A percentile compares a stretch with the other conserved stretches of the same genome.
These are phyloP conservation scores for Eucalyptus pauciflora DNA, from an alignment of 345 rosid genomes.

Conservation along the genomic window DNA sequence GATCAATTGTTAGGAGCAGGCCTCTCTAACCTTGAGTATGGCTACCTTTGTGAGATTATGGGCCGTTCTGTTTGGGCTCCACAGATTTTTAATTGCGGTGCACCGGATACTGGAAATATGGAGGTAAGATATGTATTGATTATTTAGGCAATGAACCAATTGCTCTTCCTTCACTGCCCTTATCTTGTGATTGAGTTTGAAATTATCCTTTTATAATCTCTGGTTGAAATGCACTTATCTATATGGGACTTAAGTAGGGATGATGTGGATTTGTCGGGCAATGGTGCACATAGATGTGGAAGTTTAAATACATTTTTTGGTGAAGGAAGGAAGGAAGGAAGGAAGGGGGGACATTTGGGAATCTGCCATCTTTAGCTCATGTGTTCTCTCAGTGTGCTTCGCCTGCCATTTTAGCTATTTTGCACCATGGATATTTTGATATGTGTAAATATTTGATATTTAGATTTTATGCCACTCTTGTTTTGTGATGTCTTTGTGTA, in stretches of 20 bases:
- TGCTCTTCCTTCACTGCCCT: not conserved
- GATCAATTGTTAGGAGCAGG: conserved; percentile 75
- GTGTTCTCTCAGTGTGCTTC: not conserved
- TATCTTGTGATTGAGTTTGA: not conserved
- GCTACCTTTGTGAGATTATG: conserved; percentile 95
- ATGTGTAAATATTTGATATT: not conserved
- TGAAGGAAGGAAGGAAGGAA: not conserved
- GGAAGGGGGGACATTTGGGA: not conserved
- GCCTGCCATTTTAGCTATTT: not conserved
- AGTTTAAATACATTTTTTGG: not conserved
- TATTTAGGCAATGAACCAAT: not conserved
- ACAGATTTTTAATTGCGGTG: conserved; percentile 90
- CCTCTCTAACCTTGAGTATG: conserved; percentile 93
- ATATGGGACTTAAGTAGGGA: not conserved
- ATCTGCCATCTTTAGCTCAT: not conserved
- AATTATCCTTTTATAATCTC: not conserved
- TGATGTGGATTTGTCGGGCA: not conserved
- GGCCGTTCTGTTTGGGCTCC: conserved; percentile 97
- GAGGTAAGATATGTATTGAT: conserved; percentile 42
- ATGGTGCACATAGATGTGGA: not conserved
- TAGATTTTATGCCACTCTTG: not conserved
- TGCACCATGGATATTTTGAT: not conserved
- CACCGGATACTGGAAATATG: conserved; percentile 99
- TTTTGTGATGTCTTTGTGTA: not conserved
- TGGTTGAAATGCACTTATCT: not conserved